Conservation (phyloP, 2,329 filamentous ascomycete genomes). For the Sarocladium oryzae region DNA sequence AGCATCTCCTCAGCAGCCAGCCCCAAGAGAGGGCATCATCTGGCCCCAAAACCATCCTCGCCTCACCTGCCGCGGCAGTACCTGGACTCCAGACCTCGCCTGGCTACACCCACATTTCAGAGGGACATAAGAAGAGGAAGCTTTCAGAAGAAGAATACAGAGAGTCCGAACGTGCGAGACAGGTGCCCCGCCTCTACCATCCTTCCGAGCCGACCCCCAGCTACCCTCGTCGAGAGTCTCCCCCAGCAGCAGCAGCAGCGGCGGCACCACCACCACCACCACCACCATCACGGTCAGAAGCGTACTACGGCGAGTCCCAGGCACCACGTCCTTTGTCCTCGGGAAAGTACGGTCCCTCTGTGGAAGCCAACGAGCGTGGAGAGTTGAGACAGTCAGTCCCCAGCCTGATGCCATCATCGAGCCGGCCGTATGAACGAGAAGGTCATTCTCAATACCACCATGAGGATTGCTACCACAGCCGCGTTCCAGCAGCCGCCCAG, state of each 20-base stretch:
- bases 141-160: conserved; percentile 34
- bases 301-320: conserved; percentile 5
- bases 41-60: conserved; percentile 21
- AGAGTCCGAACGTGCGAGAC: conserved; percentile 33
- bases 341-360: background rate
- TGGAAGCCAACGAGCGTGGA: background rate
- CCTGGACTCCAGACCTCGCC: conserved; percentile 30
- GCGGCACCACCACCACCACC: background rate
- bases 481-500: background rate
- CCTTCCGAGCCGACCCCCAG: conserved; percentile 35
- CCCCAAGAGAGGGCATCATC: conserved; percentile 26
- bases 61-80: conserved; percentile 26
- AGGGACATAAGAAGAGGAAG: conserved; percentile 40
- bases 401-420: background rate
- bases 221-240: conserved; percentile 31
- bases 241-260: conserved; percentile 15
- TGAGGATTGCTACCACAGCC: conserved; percentile 5
- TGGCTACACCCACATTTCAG: conserved; percentile 45
- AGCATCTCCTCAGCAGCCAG: conserved; percentile 19
- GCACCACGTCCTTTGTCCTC: background rate
- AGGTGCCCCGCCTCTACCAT: conserved; percentile 41
- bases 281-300: background rate
- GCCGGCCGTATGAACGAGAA: background rate
- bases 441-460: conserved; percentile 2
- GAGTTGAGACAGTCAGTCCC: background rate